Evolutionary conservation across 1,284 basidiomycete species (phyloP).

Genomic region (Cutaneotrichosporon sp.): DNA sequence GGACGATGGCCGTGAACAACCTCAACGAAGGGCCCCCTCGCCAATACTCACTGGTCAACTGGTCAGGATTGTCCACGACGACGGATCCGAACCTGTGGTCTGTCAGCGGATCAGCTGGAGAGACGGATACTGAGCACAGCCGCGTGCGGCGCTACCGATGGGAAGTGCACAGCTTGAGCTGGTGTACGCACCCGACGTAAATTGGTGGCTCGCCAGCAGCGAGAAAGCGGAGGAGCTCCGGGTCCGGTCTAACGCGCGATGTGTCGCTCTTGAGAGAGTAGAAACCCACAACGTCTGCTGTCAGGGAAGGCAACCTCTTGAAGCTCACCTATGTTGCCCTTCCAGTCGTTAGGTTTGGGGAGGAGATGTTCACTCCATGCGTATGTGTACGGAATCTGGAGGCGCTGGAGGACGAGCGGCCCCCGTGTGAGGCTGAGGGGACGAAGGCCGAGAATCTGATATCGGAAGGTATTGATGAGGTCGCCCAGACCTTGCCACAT

Average conservation of each 20-base stretch:
- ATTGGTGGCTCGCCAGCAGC: slow-evolving; percentile 56
- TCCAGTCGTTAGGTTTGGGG: slow-evolving; percentile 62
- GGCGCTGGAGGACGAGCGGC: slow-evolving; percentile 56
- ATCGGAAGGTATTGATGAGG: slow-evolving; percentile 60
- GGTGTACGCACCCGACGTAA: slow-evolving; percentile 56
- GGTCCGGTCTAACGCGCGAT: slow-evolving; percentile 45
- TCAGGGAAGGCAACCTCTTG: neutral
- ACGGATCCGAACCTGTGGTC: slow-evolving; percentile 58
- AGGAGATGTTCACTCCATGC: slow-evolving; percentile 63
- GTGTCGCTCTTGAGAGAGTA: slow-evolving; percentile 52
- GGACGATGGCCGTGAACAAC: too few species aligned
- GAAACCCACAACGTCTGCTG: slow-evolving; percentile 61
- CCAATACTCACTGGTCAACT: slow-evolving; percentile 47
- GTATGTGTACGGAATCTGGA: slow-evolving; percentile 65
- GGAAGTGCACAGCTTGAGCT: too few species aligned
- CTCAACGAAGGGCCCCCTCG: too few species aligned
- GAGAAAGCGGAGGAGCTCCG: slow-evolving; percentile 54
- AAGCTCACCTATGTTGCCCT: slow-evolving; percentile 56
- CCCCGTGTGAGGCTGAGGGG: slow-evolving; percentile 54
- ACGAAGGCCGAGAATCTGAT: slow-evolving; percentile 53
- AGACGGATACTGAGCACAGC: too few species aligned
- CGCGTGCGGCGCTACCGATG: too few species aligned
- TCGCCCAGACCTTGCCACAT: slow-evolving; percentile 54
- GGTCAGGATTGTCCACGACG: slow-evolving; percentile 57
- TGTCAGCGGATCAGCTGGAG: too few species aligned